These are phyloP conservation scores for Capronia epimyces DNA, from an alignment of 2,329 filamentous ascomycete species.

Conservation along the genomic window DNA sequence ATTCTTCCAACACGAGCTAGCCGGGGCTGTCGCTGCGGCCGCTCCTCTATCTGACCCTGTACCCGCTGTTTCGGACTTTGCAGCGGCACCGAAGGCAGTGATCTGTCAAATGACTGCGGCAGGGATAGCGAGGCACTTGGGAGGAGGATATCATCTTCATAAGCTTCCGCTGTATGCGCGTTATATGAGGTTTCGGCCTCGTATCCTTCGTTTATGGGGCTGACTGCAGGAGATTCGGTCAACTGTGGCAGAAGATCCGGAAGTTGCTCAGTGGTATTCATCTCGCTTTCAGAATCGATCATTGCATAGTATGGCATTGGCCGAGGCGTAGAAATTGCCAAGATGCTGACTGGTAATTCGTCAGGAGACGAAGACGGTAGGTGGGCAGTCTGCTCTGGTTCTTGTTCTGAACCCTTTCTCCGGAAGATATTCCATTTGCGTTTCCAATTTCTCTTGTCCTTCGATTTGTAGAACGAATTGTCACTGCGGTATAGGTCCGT, in stretches of 20 bases:
- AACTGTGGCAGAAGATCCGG: slow-evolving; percentile 44
- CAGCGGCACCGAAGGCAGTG: slow-evolving; percentile 12
- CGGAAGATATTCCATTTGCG: slow-evolving; percentile 58
- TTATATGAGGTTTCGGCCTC: slow-evolving; percentile 30
- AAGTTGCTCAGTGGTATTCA: slow-evolving; percentile 42
- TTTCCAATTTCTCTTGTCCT: slow-evolving; percentile 23
- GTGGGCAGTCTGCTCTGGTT: slow-evolving; percentile 10
- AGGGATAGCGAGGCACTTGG: slow-evolving; percentile 11
- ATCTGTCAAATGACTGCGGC: slow-evolving; percentile 11
- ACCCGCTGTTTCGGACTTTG: slow-evolving; percentile 9
- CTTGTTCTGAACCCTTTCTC: slow-evolving; percentile 29
- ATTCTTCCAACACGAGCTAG: slow-evolving; percentile 72
- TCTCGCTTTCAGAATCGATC: slow-evolving; percentile 43
- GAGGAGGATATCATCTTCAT: slow-evolving; percentile 10
- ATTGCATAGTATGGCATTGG: slow-evolving; percentile 56
- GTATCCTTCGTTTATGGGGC: slow-evolving; percentile 8
- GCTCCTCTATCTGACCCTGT: slow-evolving; percentile 1
- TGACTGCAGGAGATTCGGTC: slow-evolving; percentile 19
- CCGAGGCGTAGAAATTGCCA: slow-evolving; percentile 36
- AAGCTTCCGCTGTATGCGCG: not conserved
- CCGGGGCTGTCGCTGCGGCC: slow-evolving; percentile 21
- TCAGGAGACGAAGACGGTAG: slow-evolving; percentile 29
- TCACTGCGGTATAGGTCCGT: slow-evolving; percentile 16
- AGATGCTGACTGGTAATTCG: slow-evolving; percentile 39
- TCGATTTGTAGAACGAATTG: slow-evolving; percentile 9